Conservation (phyloP, 768 basidiomycete species). For the Artomyces pyxidatus region DNA sequence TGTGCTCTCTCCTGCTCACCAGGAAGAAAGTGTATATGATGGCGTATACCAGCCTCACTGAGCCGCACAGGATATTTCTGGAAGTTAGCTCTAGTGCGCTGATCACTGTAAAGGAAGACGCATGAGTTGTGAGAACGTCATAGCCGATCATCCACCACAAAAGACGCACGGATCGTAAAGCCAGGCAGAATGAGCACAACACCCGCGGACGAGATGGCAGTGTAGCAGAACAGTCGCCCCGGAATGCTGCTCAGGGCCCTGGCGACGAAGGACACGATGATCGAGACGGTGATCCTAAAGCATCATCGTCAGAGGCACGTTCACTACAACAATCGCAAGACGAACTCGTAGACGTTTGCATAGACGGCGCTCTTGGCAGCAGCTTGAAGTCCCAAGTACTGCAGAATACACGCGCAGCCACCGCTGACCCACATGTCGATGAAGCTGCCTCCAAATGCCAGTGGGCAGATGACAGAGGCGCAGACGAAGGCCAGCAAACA, state of each 20-base stretch:
- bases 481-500: conserved; percentile 71
- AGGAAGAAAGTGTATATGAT: conserved; percentile 81
- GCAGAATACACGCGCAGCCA: conserved; percentile 55
- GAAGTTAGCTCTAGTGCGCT: conserved; percentile 78
- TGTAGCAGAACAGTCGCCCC: conserved; percentile 78
- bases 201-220: conserved; percentile 81
- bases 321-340: neutral
- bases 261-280: conserved; percentile 77
- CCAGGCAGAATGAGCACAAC: conserved; percentile 89
- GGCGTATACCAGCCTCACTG: conserved; percentile 78
- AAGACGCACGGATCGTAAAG: conserved; percentile 63
- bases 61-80: conserved; percentile 71
- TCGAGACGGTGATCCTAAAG: conserved; percentile 71
- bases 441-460: conserved; percentile 75
- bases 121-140: neutral
- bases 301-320: neutral
- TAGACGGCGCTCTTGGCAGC: conserved; percentile 84
- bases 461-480: conserved; percentile 73
- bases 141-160: neutral
- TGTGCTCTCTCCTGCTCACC: conserved; percentile 28
- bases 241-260: conserved; percentile 71
- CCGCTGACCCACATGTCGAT: conserved; percentile 83
- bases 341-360: conserved; percentile 94
- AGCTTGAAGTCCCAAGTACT: conserved; percentile 74
- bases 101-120: conserved; percentile 39